Evolutionary conservation across 1,139 yeast species (phyloP).

Genomic region (Magnusiomyces fungicola): DNA sequence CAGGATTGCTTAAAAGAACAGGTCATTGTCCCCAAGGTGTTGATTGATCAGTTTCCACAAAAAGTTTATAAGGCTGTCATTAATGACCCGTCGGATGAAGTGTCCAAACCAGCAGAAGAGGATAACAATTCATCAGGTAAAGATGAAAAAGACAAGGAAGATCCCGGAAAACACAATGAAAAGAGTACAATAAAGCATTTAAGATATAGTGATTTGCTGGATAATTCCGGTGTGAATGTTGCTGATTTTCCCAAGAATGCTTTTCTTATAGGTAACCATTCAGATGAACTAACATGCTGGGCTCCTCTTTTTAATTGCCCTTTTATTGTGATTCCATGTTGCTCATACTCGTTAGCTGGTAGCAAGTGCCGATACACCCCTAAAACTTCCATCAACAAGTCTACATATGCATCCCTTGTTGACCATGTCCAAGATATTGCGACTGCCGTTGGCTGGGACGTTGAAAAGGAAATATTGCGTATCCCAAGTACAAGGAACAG

Average conservation of each 20-base stretch:
- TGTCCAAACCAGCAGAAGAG: conserved; percentile 2
- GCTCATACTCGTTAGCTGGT: conserved; percentile 83
- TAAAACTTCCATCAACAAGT: conserved; percentile 36
- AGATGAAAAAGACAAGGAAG: neutral
- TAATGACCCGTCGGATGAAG: too few relatives aligned
- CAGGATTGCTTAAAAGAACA: conserved; percentile 59
- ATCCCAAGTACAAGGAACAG: conserved; percentile 95
- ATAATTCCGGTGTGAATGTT: conserved; percentile 55
- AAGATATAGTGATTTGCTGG: conserved; percentile 33
- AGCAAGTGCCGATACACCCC: conserved; percentile 59
- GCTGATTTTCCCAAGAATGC: conserved; percentile 63
- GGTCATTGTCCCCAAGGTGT: conserved; percentile 66
- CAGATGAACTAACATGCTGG: conserved; percentile 95
- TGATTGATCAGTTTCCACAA: conserved; percentile 61
- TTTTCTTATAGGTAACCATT: conserved; percentile 87
- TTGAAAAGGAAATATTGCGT: conserved; percentile 77
- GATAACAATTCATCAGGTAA: neutral
- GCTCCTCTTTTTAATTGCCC: conserved; percentile 82
- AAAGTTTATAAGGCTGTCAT: conserved; percentile 8
- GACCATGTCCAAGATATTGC: conserved; percentile 76
- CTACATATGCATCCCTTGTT: conserved; percentile 76
- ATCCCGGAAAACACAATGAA: neutral
- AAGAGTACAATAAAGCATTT: too few relatives aligned
- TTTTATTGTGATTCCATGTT: conserved; percentile 89
- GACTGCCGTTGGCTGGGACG: conserved; percentile 67